phyloP scores from a whole-genome alignment of 176 grass and related monocot genomes.

The Musa troglodytarum region DNA sequence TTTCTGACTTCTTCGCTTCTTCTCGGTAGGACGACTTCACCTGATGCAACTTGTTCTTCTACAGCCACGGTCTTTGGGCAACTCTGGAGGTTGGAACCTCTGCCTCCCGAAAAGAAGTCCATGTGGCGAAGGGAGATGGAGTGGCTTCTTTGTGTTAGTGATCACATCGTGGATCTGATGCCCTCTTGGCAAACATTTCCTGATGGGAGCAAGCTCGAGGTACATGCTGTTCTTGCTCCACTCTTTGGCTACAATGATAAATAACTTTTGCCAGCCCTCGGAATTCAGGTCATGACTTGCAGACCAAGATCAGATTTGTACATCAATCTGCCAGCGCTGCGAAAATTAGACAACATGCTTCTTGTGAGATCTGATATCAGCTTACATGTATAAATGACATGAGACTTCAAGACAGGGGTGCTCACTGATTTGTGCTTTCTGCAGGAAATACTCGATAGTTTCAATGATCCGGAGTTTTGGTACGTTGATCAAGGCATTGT shows the following conservation, averaged over 20 bases:
- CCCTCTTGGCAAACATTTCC: constrained; percentile 87
- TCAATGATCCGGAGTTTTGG: constrained; percentile 81
- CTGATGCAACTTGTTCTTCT: not conserved
- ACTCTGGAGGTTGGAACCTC: constrained; percentile 83
- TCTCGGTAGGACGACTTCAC: too few relatives aligned
- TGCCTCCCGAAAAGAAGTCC: constrained; percentile 69
- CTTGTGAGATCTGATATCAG: constrained; percentile 42
- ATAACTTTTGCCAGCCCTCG: not conserved
- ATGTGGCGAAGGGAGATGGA: constrained; percentile 96
- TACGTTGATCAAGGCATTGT: constrained; percentile 87
- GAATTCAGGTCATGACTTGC: constrained; percentile 81
- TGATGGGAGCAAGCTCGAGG: constrained; percentile 82
- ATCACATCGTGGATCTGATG: constrained; percentile 77
- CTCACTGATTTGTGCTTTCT: not conserved
- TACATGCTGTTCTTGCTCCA: constrained; percentile 4
- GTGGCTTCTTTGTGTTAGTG: constrained; percentile 83
- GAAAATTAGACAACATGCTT: constrained; percentile 91
- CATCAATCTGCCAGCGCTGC: constrained; percentile 76
- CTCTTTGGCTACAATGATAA: not conserved
- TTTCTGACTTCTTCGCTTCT: too few relatives aligned
- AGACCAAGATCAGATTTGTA: constrained; percentile 68
- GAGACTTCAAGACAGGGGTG: not conserved
- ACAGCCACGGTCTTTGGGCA: constrained; percentile 92
- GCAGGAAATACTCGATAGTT: constrained; percentile 84
- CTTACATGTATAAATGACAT: not conserved